Conservation (phyloP, 2,329 filamentous ascomycete species). For the Eutypella sp. region DNA sequence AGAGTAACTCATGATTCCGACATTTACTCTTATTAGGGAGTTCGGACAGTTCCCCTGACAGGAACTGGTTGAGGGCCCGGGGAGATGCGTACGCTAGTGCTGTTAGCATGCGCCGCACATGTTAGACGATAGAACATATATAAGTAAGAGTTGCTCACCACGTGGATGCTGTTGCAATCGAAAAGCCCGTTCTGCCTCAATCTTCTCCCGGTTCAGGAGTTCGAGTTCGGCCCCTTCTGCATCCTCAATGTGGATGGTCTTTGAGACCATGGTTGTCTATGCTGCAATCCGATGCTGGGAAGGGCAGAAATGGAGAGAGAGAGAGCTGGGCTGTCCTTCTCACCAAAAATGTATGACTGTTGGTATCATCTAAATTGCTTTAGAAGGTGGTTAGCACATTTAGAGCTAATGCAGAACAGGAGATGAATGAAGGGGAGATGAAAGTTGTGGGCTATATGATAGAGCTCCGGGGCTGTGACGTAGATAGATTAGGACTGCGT, state of each 20-base stretch:
- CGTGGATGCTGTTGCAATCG: neutral
- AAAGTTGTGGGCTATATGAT: too few relatives aligned
- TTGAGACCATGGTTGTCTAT: neutral
- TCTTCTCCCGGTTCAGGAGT: neutral
- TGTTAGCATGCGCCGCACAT: constrained; percentile 4
- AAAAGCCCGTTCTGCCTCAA: neutral
- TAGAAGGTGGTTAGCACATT: too few relatives aligned
- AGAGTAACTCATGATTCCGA: constrained; percentile 22
- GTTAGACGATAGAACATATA: neutral
- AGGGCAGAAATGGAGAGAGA: neutral
- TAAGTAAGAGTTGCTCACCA: constrained; percentile 5
- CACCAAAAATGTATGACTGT: neutral
- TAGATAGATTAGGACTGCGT: too few relatives aligned
- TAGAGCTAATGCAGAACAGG: too few relatives aligned
- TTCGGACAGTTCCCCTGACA: constrained; percentile 15
- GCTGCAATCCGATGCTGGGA: neutral
- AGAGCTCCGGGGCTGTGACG: too few relatives aligned
- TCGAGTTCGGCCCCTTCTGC: neutral
- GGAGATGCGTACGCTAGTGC: constrained; percentile 24
- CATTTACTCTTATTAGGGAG: constrained; percentile 11
- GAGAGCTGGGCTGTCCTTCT: neutral
- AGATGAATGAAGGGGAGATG: too few relatives aligned
- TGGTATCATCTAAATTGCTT: too few relatives aligned
- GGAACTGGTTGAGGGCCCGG: constrained; percentile 19
- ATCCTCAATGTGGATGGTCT: neutral